Evolutionary conservation across 2,329 filamentous ascomycete species (phyloP).

Genomic region (Peltaster fructicola): DNA sequence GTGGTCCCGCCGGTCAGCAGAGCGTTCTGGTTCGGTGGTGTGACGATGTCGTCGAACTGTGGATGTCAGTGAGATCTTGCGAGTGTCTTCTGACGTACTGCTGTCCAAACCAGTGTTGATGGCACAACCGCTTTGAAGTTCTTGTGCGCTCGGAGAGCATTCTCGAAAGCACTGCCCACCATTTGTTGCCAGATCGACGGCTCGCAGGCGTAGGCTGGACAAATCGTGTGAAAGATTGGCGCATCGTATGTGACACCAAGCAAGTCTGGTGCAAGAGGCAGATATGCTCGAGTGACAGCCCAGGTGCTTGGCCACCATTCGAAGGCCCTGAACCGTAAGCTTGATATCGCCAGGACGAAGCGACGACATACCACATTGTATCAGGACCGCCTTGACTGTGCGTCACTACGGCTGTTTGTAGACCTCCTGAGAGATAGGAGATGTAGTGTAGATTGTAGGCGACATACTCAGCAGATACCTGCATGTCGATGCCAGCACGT

Average conservation of each 20-base stretch:
- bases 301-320: conserved; percentile 16
- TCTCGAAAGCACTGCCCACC: too few relatives aligned
- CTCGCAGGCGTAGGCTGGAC: conserved; percentile 13
- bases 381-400: conserved; percentile 16
- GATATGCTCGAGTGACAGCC: conserved; percentile 10
- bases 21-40: conserved; percentile 12
- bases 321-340: too few relatives aligned
- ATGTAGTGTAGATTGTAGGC: conserved; percentile 16
- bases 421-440: conserved; percentile 11
- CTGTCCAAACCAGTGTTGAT: too few relatives aligned
- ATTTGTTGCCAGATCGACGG: conserved; percentile 16
- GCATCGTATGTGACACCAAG: conserved; percentile 11
- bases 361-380: conserved; percentile 18
- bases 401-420: conserved; percentile 12
- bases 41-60: conserved; percentile 13
- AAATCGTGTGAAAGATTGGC: conserved; percentile 9
- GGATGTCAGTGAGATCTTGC: too few relatives aligned
- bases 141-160: too few relatives aligned
- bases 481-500: conserved; percentile 17
- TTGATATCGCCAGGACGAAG: too few relatives aligned
- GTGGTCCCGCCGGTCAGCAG: conserved; percentile 12
- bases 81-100: too few relatives aligned
- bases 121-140: too few relatives aligned
- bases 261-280: conserved; percentile 15
- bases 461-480: conserved; percentile 15